phyloP scores from a whole-genome alignment of 2,329 filamentous ascomycete genomes.

The Colletotrichum endophyticum region DNA sequence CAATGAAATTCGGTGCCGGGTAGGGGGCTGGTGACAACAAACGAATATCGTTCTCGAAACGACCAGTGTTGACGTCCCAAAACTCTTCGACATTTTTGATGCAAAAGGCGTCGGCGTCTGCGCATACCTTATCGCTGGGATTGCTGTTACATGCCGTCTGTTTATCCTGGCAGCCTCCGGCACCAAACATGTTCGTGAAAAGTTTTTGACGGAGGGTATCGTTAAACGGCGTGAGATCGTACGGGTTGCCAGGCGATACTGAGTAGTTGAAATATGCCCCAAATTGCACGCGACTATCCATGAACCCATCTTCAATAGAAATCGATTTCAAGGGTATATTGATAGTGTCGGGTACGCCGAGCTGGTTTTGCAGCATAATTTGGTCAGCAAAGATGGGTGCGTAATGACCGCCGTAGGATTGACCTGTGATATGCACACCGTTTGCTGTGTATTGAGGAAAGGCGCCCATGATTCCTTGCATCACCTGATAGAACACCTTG shows the following conservation, averaged over 20 bases:
- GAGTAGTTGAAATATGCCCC: constrained; percentile 12
- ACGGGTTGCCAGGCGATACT: not conserved
- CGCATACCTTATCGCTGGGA: not conserved
- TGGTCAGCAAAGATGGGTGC: constrained; percentile 1
- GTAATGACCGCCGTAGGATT: constrained; percentile 11
- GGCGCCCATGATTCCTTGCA: constrained; percentile 1
- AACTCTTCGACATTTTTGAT: not conserved
- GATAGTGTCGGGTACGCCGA: not conserved
- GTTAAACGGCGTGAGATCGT: not conserved
- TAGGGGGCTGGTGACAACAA: not conserved
- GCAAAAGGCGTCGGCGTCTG: not conserved
- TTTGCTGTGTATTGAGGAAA: not conserved
- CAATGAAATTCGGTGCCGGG: not conserved
- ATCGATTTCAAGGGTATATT: not conserved
- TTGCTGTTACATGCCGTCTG: not conserved
- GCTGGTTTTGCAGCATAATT: not conserved
- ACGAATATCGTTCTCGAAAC: not conserved
- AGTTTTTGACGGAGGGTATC: not conserved
- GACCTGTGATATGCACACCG: not conserved
- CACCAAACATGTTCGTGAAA: not conserved
- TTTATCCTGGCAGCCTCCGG: not conserved
- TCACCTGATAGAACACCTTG: constrained; percentile 4
- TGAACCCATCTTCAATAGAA: constrained; percentile 10
- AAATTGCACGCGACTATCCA: constrained; percentile 8
- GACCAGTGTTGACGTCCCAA: not conserved